Evolutionary conservation across 2,329 filamentous ascomycete genomes (phyloP).

Genomic region (Colletotrichum sp.): DNA sequence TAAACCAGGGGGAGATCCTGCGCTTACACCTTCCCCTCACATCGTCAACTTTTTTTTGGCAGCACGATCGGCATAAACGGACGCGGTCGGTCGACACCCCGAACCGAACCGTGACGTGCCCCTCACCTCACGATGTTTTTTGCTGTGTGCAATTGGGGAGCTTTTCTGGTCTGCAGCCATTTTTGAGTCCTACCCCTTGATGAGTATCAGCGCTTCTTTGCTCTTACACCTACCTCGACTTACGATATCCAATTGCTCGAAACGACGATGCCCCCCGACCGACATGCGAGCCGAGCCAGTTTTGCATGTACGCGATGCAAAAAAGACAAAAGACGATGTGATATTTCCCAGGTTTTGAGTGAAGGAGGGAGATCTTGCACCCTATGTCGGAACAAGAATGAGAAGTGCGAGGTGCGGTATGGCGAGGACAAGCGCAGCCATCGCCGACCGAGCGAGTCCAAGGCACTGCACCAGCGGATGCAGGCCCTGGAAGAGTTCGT

Average conservation of each 20-base stretch:
- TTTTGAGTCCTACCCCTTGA: too few relatives aligned
- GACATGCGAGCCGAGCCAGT: constrained; percentile 16
- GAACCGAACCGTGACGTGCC: neutral
- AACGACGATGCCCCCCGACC: constrained; percentile 4
- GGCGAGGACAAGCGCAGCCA: constrained; percentile 17
- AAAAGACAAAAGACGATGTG: constrained; percentile 16
- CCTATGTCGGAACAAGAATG: constrained; percentile 13
- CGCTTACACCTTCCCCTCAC: neutral
- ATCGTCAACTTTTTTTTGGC: neutral
- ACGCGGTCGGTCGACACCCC: neutral
- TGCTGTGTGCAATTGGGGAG: neutral
- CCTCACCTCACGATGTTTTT: neutral
- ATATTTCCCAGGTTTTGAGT: constrained; percentile 8
- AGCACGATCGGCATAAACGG: neutral
- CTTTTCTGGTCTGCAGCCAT: neutral
- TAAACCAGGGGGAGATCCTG: neutral
- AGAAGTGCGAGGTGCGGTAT: constrained; percentile 15
- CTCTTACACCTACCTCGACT: neutral
- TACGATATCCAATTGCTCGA: neutral
- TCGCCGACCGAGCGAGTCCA: constrained; percentile 4
- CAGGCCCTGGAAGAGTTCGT: constrained; percentile 14
- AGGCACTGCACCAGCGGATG: constrained; percentile 11
- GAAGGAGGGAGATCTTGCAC: constrained; percentile 5
- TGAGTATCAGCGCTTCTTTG: neutral
- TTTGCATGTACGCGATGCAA: constrained; percentile 17